Percentiles rank a stretch among this genome's conserved stretches.
Conservation (phyloP, 306 rosid species). For the Potentilla sterilis region DNA sequence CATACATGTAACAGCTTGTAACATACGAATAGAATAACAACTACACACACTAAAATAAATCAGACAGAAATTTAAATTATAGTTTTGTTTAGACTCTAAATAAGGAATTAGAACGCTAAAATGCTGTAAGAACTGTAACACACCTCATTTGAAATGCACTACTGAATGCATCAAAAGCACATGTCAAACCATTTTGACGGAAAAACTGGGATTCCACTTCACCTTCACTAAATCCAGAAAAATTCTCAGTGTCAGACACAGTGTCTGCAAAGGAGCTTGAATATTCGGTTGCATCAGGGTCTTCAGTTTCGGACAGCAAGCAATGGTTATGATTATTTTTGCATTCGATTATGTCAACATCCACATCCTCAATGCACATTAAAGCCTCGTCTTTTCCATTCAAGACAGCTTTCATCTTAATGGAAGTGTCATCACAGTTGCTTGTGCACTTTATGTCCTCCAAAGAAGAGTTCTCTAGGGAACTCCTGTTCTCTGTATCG, state of each 20-base stretch:
- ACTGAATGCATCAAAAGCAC: constrained; percentile 43
- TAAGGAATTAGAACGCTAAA: neutral
- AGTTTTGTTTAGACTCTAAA: neutral
- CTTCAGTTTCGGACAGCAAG: constrained; percentile 44
- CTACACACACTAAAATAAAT: neutral
- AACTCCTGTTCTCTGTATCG: constrained; percentile 26
- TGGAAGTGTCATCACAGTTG: constrained; percentile 27
- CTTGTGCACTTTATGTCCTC: constrained; percentile 35
- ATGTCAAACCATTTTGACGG: constrained; percentile 42
- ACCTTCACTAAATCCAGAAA: constrained; percentile 61
- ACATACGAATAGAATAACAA: neutral
- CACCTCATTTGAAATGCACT: constrained; percentile 57
- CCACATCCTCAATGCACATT: constrained; percentile 42
- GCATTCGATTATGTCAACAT: constrained; percentile 60
- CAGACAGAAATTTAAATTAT: neutral
- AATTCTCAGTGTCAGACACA: constrained; percentile 46
- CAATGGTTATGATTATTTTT: constrained; percentile 44
- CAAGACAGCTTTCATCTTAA: constrained; percentile 45
- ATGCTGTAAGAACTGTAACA: neutral
- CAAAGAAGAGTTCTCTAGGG: constrained; percentile 20
- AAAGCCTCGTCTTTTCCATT: constrained; percentile 36
- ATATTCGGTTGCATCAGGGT: constrained; percentile 83
- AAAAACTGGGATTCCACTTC: constrained; percentile 74
- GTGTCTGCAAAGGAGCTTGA: constrained; percentile 84
- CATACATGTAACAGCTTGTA: neutral